A percentile compares a stretch with the other conserved stretches of the same genome.
Evolutionary conservation across 345 rosid genomes (phyloP).

Genomic region (Citrus glauca): DNA sequence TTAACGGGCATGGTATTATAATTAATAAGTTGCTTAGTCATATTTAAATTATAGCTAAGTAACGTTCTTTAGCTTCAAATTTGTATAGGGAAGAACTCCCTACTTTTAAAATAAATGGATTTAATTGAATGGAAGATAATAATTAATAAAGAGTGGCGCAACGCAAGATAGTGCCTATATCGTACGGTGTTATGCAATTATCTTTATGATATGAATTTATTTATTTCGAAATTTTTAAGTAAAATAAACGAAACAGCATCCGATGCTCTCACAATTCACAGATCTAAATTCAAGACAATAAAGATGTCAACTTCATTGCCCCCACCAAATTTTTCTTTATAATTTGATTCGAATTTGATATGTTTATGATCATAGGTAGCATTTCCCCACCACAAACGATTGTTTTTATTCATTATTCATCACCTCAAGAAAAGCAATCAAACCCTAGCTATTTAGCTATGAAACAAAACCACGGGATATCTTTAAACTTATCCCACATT

Average conservation of each 20-base stretch:
- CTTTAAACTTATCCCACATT: background rate
- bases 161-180: background rate
- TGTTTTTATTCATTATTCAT: slow-evolving; percentile 17
- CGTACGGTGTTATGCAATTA: slow-evolving; percentile 14
- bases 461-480: background rate
- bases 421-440: background rate
- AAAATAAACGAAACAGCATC: slow-evolving; percentile 12
- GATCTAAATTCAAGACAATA: slow-evolving; percentile 13
- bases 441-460: background rate
- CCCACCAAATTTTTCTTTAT: background rate
- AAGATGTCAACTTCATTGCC: slow-evolving; percentile 22
- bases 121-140: background rate
- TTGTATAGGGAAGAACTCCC: too few relatives aligned
- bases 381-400: slow-evolving; percentile 23
- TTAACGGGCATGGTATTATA: too few relatives aligned
- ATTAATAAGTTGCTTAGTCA: too few relatives aligned
- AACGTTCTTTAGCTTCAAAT: too few relatives aligned
- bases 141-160: background rate
- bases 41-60: too few relatives aligned
- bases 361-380: background rate
- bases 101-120: too few relatives aligned
- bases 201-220: background rate
- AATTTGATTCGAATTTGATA: background rate
- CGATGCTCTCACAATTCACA: background rate
- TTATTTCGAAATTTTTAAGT: background rate